Evolutionary conservation across 495 filamentous ascomycete species (phyloP).

Genomic region (Aspergillus haitiensis): DNA sequence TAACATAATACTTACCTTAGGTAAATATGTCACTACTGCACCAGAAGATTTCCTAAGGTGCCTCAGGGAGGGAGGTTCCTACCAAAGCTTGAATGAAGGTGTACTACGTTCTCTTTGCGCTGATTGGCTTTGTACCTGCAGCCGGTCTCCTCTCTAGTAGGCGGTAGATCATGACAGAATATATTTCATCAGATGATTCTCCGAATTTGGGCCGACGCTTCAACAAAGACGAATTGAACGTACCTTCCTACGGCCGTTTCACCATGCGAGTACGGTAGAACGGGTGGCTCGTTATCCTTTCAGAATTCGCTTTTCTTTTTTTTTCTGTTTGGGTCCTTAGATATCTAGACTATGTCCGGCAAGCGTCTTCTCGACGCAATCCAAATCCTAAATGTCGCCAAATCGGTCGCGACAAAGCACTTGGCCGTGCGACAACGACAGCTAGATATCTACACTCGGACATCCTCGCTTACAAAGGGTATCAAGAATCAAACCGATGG

Average conservation of each 20-base stretch:
- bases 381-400: constrained; percentile 74
- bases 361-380: constrained; percentile 75
- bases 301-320: not conserved
- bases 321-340: not conserved
- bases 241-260: not conserved
- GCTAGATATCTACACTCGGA: constrained; percentile 72
- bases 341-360: constrained; percentile 56
- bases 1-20: no score
- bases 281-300: constrained; percentile 19
- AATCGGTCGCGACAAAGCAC: constrained; percentile 76
- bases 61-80: no score
- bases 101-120: no score
- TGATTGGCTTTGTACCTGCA: no score
- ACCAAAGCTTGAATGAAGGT: no score
- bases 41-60: no score
- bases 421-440: constrained; percentile 73
- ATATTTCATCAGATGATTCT: not conserved
- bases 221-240: not conserved
- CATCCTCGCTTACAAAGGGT: constrained; percentile 71
- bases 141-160: not conserved
- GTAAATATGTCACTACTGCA: no score
- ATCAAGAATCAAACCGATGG: constrained; percentile 64
- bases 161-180: constrained; percentile 20
- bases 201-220: not conserved
- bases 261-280: constrained; percentile 29